Base-by-base conservation (phyloP, 140 eudicot species). In the Senecio squalidus region DNA sequence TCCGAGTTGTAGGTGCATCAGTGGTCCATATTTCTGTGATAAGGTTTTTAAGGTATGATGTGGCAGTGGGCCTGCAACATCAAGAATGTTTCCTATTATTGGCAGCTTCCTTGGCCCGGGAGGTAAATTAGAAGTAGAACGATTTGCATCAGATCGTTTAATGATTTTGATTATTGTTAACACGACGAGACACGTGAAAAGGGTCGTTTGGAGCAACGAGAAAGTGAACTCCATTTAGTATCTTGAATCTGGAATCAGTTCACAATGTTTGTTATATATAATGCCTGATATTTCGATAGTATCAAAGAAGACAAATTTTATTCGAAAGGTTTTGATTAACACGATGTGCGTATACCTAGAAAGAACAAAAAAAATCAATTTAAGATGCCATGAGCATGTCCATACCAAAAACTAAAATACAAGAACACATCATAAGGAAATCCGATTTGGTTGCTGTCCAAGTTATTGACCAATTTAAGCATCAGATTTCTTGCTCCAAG, bases 101-200 rank as follows among this genome's bases (percentile, higher is more conserved):
- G 85, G 82, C 9, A 82, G 65, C 33, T 82, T 79, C 58, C 76
- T 50, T 55, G 92, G 86, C 48, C 92, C 92, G 1, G 91, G 91
- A 7, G 86, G 83, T 36, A 79, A 74, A 36, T 71, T 68, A 13
- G 27, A 24, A 4, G 38, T 22, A 4, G 66, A 17, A 10, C 18
- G 50, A 4, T 51, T 51, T 34, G 60, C 16, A 41, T 45, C 65
- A 11, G 60, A 55, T 74, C 51, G 62, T 18, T 33, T 70, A 14
- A 36, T 34, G 24, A 51, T 30, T 65, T 76, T 51, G 38, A 76
- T 45, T 65, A 65, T 16, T 20, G 53, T 41, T 14, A 77, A 49
- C n/a, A 57, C 11, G 13, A 77, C 56, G 43, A 72, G 39, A 36
- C 55, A 47, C n/a, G 68, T 15, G 26, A 72, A 33, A 25, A 77